A percentile compares a stretch with the other conserved stretches of the same genome.
Conservation (phyloP, 2,329 filamentous ascomycete species). For the Fusarium algeriense region DNA sequence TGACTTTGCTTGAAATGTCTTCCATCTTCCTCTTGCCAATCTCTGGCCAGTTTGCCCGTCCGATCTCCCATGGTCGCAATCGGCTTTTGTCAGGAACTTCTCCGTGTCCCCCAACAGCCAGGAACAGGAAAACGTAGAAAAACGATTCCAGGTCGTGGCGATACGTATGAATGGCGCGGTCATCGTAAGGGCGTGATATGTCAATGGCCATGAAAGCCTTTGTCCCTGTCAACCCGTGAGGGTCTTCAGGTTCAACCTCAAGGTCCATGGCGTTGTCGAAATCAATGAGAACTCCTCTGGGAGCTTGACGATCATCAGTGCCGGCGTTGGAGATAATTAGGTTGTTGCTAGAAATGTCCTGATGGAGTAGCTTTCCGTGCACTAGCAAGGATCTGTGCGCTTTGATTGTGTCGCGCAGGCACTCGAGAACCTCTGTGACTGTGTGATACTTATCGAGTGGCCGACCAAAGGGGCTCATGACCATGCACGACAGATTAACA, state of each 20-base stretch:
- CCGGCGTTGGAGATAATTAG: conserved; percentile 51
- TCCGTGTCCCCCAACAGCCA: not conserved
- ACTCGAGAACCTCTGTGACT: conserved; percentile 51
- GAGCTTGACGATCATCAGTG: no score
- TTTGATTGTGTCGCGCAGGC: conserved; percentile 52
- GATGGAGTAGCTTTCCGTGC: conserved; percentile 52
- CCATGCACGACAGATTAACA: conserved; percentile 3
- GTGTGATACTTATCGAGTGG: conserved; percentile 43
- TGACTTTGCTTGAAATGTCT: not conserved
- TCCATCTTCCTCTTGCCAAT: not conserved
- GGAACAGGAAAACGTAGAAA: conserved; percentile 44
- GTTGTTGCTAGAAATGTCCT: conserved; percentile 54
- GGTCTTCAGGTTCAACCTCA: conserved; percentile 39
- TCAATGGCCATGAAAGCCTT: conserved; percentile 47
- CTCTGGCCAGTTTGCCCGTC: not conserved
- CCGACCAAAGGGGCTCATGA: conserved; percentile 29
- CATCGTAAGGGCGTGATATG: not conserved
- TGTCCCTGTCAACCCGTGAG: conserved; percentile 28
- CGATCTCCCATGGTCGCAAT: not conserved
- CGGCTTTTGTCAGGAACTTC: not conserved
- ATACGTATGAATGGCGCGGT: conserved; percentile 28
- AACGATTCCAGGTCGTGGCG: conserved; percentile 49
- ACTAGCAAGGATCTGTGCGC: conserved; percentile 53
- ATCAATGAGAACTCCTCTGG: conserved; percentile 44
- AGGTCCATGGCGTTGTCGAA: conserved; percentile 33